Percentiles rank a stretch among this genome's conserved stretches.
phyloP scores from a whole-genome alignment of 805 yeast species.

The Candida nanaspora region DNA sequence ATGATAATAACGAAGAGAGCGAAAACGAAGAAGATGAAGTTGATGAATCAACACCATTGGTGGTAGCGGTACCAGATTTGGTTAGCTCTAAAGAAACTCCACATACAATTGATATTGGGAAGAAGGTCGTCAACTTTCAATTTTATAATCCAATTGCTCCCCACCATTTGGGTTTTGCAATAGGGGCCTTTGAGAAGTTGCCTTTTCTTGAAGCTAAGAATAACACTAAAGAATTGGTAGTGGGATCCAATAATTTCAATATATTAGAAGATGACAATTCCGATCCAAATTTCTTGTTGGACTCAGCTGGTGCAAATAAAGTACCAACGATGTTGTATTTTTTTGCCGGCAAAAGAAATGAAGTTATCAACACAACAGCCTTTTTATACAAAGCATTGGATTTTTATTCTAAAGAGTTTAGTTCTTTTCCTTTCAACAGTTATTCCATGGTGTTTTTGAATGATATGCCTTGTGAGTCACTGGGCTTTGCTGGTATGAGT shows the following conservation, averaged over 20 bases:
- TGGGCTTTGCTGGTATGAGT: slow-evolving; percentile 71
- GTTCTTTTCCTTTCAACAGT: slow-evolving; percentile 86
- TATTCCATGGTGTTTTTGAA: slow-evolving; percentile 71
- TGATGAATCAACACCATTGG: slow-evolving; percentile 40
- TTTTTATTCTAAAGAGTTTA: slow-evolving; percentile 78
- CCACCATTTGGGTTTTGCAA: slow-evolving; percentile 92
- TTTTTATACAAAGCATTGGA: slow-evolving; percentile 76
- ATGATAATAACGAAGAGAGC: slow-evolving; percentile 23
- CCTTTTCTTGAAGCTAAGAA: slow-evolving; percentile 41
- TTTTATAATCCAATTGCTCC: slow-evolving; percentile 85
- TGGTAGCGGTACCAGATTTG: slow-evolving; percentile 66
- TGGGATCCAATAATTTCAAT: neutral
- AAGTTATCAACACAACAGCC: slow-evolving; percentile 65
- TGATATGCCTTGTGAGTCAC: slow-evolving; percentile 38
- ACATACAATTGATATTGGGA: slow-evolving; percentile 67
- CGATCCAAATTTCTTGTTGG: slow-evolving; percentile 15
- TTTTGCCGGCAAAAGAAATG: slow-evolving; percentile 48
- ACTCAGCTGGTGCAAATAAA: slow-evolving; percentile 21
- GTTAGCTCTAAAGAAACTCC: slow-evolving; percentile 61
- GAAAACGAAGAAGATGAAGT: slow-evolving; percentile 35
- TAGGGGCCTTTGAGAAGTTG: slow-evolving; percentile 75
- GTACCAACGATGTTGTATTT: slow-evolving; percentile 58
- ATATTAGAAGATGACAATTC: slow-evolving; percentile 18
- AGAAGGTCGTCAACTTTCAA: slow-evolving; percentile 70
- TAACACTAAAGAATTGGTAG: slow-evolving; percentile 16